These are phyloP conservation scores for Hibiscus syriacus DNA, from an alignment of 345 rosid species.

Conservation along the genomic window DNA sequence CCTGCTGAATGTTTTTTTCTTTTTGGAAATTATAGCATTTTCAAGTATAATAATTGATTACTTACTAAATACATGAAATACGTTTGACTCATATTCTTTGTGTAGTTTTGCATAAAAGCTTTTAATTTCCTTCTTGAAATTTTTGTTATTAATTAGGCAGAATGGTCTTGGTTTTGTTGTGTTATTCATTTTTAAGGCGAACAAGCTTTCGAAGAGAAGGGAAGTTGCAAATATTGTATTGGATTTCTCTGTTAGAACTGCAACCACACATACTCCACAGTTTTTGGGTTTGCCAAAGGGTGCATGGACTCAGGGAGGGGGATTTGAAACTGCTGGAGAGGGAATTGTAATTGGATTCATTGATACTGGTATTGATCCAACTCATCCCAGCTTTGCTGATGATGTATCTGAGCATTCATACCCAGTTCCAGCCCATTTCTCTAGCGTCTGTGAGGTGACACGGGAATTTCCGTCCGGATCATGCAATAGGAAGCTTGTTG, in stretches of 20 bases:
- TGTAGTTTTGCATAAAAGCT: background rate
- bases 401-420: constrained; percentile 41
- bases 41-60: background rate
- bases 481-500: constrained; percentile 89
- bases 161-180: constrained; percentile 1
- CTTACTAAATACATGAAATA: background rate
- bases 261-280: constrained; percentile 91
- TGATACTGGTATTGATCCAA: constrained; percentile 95
- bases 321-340: constrained; percentile 80
- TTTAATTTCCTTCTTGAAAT: background rate
- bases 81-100: no score
- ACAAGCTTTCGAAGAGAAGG: constrained; percentile 50
- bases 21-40: constrained; percentile 6
- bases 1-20: no score
- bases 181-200: constrained; percentile 42
- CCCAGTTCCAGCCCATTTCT: constrained; percentile 76
- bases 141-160: background rate
- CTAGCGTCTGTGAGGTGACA: constrained; percentile 94
- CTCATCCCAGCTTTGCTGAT: constrained; percentile 81
- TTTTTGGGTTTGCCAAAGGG: constrained; percentile 88
- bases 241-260: constrained; percentile 87
- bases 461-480: constrained; percentile 95
- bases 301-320: constrained; percentile 80
- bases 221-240: constrained; percentile 82
- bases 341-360: constrained; percentile 84